Base-by-base conservation (phyloP, 345 rosid species). In the Gossypium longicalyx region DNA sequence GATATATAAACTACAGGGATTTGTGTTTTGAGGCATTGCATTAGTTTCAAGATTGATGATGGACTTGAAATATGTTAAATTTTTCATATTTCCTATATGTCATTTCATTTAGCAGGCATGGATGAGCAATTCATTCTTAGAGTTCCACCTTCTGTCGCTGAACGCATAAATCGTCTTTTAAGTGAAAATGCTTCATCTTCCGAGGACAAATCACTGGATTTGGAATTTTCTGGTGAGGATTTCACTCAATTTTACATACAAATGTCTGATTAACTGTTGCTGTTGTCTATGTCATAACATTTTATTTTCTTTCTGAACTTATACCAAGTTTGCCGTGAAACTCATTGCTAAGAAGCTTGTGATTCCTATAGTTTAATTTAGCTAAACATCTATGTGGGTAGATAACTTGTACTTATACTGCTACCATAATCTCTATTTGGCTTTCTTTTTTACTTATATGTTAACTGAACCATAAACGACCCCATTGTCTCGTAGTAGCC, bases 101-200 rank as follows among this genome's bases (percentile, higher is more conserved):
- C 53, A 13, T 41, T 44, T 72, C 16, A 52, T 58, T 77, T 60
- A 66, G 48, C 76, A 66, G 83, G 77, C 38, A 90, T 93, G 99
- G 99, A 96, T 81, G 99, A 96, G 74, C 98, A 91, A 72, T 91
- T 96, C 81, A 85, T 96, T 78, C 90, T 96, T 69, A 87, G 98
- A 82, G 97, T 96, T 80, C 97, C 99, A 12, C 92, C 92, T 57
- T 90, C 98, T 41, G 84, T 91, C 74, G 93, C 97, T 1, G 98
- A 91, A 85, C 84, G 84, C 67, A 83, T 95, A 77, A 92, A 93
- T 74, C 83, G 81, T 2, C 93, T 91, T 48, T 83, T 95, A 81
- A 88, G 87, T 48, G 93, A 87, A 53, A 91, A 76, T n/a, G 86
- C 86, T 23, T 82, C 96, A 79, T 76, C 88, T 77, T 75, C 87